Evolutionary conservation across 129 eudicot genomes (phyloP).

Genomic region (Flaveria trinervia): DNA sequence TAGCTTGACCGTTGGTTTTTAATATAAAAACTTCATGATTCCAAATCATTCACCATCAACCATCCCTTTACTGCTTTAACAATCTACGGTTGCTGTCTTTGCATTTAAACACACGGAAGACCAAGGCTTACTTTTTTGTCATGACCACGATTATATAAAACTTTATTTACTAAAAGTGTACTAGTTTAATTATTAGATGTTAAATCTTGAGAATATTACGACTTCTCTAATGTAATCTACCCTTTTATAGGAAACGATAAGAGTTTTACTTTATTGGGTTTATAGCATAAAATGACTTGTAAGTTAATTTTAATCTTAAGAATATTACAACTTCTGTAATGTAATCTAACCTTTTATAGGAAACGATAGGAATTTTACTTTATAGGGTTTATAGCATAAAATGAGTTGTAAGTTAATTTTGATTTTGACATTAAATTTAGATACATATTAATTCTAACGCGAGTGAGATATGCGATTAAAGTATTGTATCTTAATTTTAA

Average conservation of each 20-base stretch:
- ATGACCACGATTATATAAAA: not conserved
- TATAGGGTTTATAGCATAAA: not conserved
- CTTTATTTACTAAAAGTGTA: conserved; percentile 16
- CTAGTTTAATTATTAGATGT: not conserved
- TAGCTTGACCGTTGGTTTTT: conserved; percentile 16
- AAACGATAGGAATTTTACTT: not conserved
- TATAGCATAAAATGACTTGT: not conserved
- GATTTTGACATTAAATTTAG: not conserved
- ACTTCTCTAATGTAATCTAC: not conserved
- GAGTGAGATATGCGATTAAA: not conserved
- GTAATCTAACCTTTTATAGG: not conserved
- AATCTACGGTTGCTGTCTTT: conserved; percentile 26
- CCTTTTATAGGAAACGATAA: not conserved
- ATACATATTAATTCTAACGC: not conserved
- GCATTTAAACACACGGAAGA: conserved; percentile 24
- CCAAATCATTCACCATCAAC: conserved; percentile 16
- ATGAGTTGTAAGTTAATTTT: not conserved
- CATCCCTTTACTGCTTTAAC: conserved; percentile 22
- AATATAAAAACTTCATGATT: conserved; percentile 13
- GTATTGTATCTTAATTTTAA: not conserved
- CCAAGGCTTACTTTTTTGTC: conserved; percentile 25
- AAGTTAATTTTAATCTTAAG: not conserved
- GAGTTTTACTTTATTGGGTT: not conserved
- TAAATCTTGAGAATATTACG: not conserved
- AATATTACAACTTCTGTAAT: not conserved